Evolutionary conservation across 495 filamentous ascomycete genomes (phyloP).

Genomic region (Tetracladium marchalianum): DNA sequence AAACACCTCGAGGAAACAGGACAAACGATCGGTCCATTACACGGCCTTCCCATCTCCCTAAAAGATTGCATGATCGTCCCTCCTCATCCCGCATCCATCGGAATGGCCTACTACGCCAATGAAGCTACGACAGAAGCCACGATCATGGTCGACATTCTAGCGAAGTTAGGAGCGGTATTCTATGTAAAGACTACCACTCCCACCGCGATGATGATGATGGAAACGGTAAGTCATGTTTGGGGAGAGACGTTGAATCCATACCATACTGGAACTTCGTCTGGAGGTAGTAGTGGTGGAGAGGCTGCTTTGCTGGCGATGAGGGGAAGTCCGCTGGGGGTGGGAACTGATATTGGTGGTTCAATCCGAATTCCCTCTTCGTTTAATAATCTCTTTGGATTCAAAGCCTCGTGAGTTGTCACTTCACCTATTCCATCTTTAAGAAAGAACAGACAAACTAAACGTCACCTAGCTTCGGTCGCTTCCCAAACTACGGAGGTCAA

Average conservation of each 20-base stretch:
- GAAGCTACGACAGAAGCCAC: conserved; percentile 24
- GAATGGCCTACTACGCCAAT: conserved; percentile 32
- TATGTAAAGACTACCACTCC: conserved; percentile 60
- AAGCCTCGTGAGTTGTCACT: conserved; percentile 30
- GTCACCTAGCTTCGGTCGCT: conserved; percentile 16
- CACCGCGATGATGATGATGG: conserved; percentile 45
- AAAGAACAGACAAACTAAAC: background rate
- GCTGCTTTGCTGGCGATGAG: conserved; percentile 44
- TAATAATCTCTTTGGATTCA: conserved; percentile 51
- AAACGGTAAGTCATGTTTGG: conserved; percentile 22
- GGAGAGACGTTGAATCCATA: conserved; percentile 38
- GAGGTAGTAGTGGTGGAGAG: conserved; percentile 57
- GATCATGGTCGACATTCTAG: conserved; percentile 27
- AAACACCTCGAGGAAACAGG: conserved; percentile 37
- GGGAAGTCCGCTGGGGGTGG: conserved; percentile 47
- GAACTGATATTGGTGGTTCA: conserved; percentile 65
- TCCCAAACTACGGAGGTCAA: conserved; percentile 18
- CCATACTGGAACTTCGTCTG: conserved; percentile 40
- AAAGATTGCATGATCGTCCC: conserved; percentile 41
- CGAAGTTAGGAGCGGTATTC: conserved; percentile 48
- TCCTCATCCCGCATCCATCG: conserved; percentile 17
- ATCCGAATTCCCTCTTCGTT: conserved; percentile 59
- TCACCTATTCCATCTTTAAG: background rate
- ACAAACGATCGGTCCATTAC: conserved; percentile 40
- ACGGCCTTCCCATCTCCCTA: conserved; percentile 47